phyloP scores from a whole-genome alignment of 1,284 basidiomycete genomes.

The Moesziomyces parantarcticus region DNA sequence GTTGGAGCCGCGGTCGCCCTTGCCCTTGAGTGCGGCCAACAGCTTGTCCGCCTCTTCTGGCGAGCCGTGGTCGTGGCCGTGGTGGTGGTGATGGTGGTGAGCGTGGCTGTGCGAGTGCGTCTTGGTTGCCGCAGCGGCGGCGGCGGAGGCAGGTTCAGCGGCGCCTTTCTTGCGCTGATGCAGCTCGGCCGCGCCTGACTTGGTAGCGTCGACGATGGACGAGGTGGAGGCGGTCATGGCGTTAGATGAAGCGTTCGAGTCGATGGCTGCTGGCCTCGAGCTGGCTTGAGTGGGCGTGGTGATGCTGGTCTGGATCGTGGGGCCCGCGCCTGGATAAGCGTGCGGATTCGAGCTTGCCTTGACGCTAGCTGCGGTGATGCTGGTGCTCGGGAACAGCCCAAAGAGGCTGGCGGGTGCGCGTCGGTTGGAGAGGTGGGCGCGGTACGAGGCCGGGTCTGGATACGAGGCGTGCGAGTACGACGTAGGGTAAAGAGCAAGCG shows the following conservation, averaged over 20 bases:
- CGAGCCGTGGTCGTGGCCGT: constrained; percentile 63
- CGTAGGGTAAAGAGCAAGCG: constrained; percentile 29
- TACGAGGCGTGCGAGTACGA: constrained; percentile 45
- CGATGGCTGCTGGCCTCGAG: neutral
- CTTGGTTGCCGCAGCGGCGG: constrained; percentile 4
- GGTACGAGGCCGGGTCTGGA: constrained; percentile 30
- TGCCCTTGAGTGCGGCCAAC: constrained; percentile 62
- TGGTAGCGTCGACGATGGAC: constrained; percentile 25
- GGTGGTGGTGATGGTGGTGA: constrained; percentile 44
- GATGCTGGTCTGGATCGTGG: constrained; percentile 12
- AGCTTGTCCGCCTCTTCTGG: constrained; percentile 67
- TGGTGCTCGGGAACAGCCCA: constrained; percentile 36
- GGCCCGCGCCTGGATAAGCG: constrained; percentile 12
- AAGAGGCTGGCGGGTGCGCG: constrained; percentile 48
- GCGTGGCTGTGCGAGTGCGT: constrained; percentile 24
- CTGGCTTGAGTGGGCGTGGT: neutral
- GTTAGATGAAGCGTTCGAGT: neutral
- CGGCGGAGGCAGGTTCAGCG: neutral
- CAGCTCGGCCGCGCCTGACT: constrained; percentile 20
- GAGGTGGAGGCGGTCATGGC: constrained; percentile 19
- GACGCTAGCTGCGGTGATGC: constrained; percentile 35
- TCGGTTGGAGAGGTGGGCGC: constrained; percentile 38
- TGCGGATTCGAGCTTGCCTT: constrained; percentile 20
- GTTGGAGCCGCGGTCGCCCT: constrained; percentile 61
- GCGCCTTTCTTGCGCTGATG: constrained; percentile 19